phyloP scores from a whole-genome alignment of 371 early-diverging fungal genomes.

The Syncephalastrum racemosum region DNA sequence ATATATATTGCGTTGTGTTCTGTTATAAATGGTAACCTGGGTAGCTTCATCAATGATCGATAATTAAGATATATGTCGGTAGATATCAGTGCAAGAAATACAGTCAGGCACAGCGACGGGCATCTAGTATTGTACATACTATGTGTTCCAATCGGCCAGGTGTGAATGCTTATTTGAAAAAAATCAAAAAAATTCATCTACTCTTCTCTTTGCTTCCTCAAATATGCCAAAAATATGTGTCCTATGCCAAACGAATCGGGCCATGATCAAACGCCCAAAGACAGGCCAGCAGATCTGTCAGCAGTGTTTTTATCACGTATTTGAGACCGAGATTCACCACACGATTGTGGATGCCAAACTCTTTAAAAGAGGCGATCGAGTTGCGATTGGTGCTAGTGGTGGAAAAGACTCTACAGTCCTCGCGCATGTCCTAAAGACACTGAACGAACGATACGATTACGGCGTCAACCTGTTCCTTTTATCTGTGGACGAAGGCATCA shows the following conservation, averaged over 20 bases:
- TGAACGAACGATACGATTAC: constrained; percentile 96
- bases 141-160: too few species aligned
- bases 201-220: too few species aligned
- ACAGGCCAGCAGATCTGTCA: constrained; percentile 93
- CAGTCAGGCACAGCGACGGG: too few species aligned
- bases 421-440: constrained; percentile 92
- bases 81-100: too few species aligned
- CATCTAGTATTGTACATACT: too few species aligned
- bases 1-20: too few species aligned
- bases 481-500: constrained; percentile 99
- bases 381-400: constrained; percentile 98
- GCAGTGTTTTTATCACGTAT: constrained; percentile 91
- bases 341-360: constrained; percentile 86
- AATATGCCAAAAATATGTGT: constrained; percentile 52
- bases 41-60: too few species aligned
- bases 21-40: too few species aligned
- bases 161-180: too few species aligned
- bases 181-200: too few species aligned
- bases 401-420: constrained; percentile 99
- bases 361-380: constrained; percentile 88
- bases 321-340: constrained; percentile 97
- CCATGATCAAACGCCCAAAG: constrained; percentile 92
- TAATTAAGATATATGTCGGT: too few species aligned
- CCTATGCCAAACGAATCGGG: constrained; percentile 58
- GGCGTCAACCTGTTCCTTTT: constrained; percentile 91